These are phyloP conservation scores for Aspergillus sp. DNA, from an alignment of 2,329 filamentous ascomycete genomes.

Conservation along the genomic window DNA sequence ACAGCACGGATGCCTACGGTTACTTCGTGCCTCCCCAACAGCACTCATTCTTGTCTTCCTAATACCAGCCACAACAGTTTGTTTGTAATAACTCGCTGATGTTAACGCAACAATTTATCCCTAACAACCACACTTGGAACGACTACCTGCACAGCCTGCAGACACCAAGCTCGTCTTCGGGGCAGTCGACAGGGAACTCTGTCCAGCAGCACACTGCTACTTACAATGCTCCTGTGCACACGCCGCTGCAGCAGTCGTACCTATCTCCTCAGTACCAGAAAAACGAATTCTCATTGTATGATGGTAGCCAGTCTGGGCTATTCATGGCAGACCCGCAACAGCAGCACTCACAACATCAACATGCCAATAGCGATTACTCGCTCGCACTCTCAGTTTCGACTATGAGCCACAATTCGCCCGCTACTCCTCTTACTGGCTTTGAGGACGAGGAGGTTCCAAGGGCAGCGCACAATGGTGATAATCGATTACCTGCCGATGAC, in stretches of 20 bases:
- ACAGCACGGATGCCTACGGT: too few species aligned
- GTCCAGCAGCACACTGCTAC: conserved; percentile 40
- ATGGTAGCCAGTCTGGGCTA: conserved; percentile 52
- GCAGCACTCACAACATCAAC: conserved; percentile 39
- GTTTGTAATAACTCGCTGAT: conserved; percentile 39
- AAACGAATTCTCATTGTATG: conserved; percentile 48
- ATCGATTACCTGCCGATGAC: conserved; percentile 39
- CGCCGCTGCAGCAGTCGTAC: conserved; percentile 57
- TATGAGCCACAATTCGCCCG: conserved; percentile 63
- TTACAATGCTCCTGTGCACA: conserved; percentile 54
- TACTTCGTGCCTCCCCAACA: conserved; percentile 38
- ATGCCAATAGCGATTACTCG: conserved; percentile 53
- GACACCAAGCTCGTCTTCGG: conserved; percentile 49
- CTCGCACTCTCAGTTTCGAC: conserved; percentile 64
- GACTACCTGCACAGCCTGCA: conserved; percentile 45
- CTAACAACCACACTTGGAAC: conserved; percentile 41
- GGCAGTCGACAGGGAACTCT: conserved; percentile 46
- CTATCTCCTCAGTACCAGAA: conserved; percentile 52
- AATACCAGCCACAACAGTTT: conserved; percentile 34
- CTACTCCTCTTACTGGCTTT: conserved; percentile 62
- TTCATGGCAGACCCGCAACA: conserved; percentile 56
- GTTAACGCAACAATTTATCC: conserved; percentile 45
- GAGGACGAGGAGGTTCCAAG: conserved; percentile 59
- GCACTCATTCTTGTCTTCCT: conserved; percentile 33
- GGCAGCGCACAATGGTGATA: conserved; percentile 60